A percentile compares a stretch with the other conserved stretches of the same genome.
Evolutionary conservation across 78 protist genomes (phyloP).

Genomic region (Pigoraptor vietnamica): DNA sequence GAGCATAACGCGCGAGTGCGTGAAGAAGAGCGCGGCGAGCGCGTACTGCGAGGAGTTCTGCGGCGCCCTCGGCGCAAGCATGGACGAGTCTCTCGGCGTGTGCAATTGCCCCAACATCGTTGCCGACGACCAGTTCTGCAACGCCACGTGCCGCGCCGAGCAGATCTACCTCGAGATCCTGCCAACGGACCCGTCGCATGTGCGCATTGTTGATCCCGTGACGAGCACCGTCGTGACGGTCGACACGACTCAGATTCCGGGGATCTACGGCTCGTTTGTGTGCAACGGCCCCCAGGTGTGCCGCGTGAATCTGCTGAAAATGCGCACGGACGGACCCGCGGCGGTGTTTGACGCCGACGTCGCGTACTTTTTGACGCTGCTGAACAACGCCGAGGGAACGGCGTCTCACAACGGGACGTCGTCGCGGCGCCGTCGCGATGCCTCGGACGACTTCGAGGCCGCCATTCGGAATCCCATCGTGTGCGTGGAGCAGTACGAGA

Average conservation of each 20-base stretch:
- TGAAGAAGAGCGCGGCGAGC: conserved; percentile 12
- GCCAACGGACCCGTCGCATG: not conserved
- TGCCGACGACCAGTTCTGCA: conserved; percentile 4
- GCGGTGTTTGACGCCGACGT: not conserved
- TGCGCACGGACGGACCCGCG: not conserved
- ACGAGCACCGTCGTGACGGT: not conserved
- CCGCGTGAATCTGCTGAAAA: not conserved
- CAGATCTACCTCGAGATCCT: not conserved
- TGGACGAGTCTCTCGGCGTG: not conserved
- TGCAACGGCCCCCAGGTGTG: not conserved
- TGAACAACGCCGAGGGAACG: not conserved
- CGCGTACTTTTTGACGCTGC: not conserved
- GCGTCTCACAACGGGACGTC: not conserved
- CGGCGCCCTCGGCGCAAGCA: not conserved
- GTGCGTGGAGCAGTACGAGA: conserved; percentile 39
- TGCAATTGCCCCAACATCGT: conserved; percentile 4
- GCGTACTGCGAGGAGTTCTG: not conserved
- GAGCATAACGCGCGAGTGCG: not conserved
- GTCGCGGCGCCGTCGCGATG: not conserved
- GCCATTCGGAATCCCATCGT: conserved; percentile 35
- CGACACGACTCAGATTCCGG: not conserved
- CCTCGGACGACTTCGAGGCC: not conserved
- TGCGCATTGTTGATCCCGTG: not conserved
- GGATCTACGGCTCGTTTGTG: not conserved
- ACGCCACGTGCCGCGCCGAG: conserved; percentile 13